Evolutionary conservation across 768 basidiomycete genomes (phyloP).

Genomic region (Lactarius psammicola): DNA sequence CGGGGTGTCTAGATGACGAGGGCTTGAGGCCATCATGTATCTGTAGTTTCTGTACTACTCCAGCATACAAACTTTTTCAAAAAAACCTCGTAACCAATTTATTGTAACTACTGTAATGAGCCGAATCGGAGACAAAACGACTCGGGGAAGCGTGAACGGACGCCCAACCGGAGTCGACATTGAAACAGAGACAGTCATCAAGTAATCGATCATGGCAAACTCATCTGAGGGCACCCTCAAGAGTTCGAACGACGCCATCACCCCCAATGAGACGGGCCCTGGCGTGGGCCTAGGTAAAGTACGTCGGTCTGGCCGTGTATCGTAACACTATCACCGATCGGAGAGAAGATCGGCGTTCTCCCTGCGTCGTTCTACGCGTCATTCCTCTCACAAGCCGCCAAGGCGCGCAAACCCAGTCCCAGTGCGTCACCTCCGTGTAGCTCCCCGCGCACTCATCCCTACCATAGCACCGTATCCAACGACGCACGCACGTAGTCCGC

Average conservation of each 20-base stretch:
- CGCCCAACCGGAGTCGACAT: background rate
- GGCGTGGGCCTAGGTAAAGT: background rate
- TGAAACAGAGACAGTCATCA: too few species aligned
- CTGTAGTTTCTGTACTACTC: too few species aligned
- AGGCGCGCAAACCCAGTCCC: constrained; percentile 50
- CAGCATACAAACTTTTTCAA: too few species aligned
- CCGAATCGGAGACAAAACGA: too few species aligned
- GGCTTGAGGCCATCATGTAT: too few species aligned
- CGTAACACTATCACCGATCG: background rate
- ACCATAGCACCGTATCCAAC: too few species aligned
- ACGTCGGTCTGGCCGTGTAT: background rate
- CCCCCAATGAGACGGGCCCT: background rate
- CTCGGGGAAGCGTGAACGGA: too few species aligned
- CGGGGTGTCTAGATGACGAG: too few species aligned
- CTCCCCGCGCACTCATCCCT: background rate
- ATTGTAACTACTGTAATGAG: too few species aligned
- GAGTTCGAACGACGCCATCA: background rate
- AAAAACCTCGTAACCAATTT: too few species aligned
- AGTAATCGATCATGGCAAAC: background rate
- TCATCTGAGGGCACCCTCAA: background rate
- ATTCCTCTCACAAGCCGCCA: constrained; percentile 64
- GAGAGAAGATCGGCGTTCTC: constrained; percentile 34
- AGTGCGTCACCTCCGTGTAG: constrained; percentile 46
- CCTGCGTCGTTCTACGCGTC: constrained; percentile 53
- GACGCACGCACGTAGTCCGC: constrained; percentile 39